A percentile compares a stretch with the other conserved stretches of the same genome.
Conservation (phyloP, 345 rosid species). For the Isatis tinctoria region DNA sequence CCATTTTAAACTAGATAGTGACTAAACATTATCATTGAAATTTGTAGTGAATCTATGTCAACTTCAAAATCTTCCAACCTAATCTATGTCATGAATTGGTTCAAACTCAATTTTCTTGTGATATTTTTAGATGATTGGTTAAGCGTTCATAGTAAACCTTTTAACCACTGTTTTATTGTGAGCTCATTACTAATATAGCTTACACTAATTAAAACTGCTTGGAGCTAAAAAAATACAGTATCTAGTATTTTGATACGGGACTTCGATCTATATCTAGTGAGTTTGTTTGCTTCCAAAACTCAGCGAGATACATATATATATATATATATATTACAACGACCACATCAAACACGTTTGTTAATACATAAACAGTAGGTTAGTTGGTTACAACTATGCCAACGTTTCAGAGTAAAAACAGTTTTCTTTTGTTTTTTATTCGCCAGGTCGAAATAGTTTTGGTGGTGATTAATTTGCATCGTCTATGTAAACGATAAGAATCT, state of each 20-base stretch:
- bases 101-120: not conserved
- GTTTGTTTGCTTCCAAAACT: not conserved
- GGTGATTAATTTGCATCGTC: not conserved
- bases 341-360: not conserved
- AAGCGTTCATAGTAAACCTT: too few species aligned
- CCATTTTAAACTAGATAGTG: too few species aligned
- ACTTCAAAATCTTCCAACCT: not conserved
- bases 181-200: too few species aligned
- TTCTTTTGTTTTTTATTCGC: too few species aligned
- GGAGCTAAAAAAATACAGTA: too few species aligned
- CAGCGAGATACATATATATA: not conserved
- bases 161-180: too few species aligned
- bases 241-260: too few species aligned
- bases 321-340: not conserved
- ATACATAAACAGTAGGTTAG: not conserved
- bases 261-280: too few species aligned
- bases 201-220: too few species aligned
- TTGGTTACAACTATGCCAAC: not conserved
- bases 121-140: not conserved
- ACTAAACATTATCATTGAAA: too few species aligned
- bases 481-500: slow-evolving; percentile 8
- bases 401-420: not conserved
- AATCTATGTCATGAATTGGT: not conserved
- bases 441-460: not conserved
- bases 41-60: too few species aligned